Evolutionary conservation across 495 filamentous ascomycete genomes (phyloP), one percentile per base, ranked within the genome.

Genomic region (Podospora sp.): DNA sequence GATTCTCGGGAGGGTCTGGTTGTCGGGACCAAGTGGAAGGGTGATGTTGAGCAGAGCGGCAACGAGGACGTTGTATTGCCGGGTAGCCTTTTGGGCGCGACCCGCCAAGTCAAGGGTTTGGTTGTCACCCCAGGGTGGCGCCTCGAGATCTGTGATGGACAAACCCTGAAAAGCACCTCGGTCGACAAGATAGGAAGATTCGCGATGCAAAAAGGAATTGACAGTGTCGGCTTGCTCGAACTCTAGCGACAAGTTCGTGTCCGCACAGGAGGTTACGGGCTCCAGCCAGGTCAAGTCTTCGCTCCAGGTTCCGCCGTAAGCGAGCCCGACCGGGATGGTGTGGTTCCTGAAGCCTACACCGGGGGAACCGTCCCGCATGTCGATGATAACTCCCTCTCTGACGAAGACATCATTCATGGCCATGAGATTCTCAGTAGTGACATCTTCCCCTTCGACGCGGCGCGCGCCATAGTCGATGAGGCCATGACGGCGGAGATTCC

Each of bases 311-410:
- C 33, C 36, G 0, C 60, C 60, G 1, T 29, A 14, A 11, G 35
- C 7, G 11, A 1, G 14, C 5, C 18, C 60, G 2, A n/a, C 20
- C n/a, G 60, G 60, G 14, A 50, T 22, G 6, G 35, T 62, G 36
- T 62, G 36, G 60, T 62, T 62, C 6, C 60, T 33, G 60, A 62
- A 62, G 0, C 60, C 60, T 9, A 62, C 49, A 14, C 35, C 60
- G 6, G 29, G 29, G 29, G 3, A 4, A 33, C 33, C 33, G 58
- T 62, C 60, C 3, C 33, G 11, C 12, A n/a, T 51, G 36, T 62
- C 60, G 22, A 62, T 46, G 24, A 62, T 11, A 22, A 62, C 33
- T 11, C 60, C 60, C 49, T 62, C 60, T 27, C 33, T 14, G 35
- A 62, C 1, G 22, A 49, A 36, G 11, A 50, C 11, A 26, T 27